A percentile compares a stretch with the other conserved stretches of the same genome.
Evolutionary conservation across 1,139 yeast species (phyloP).

Genomic region (Yarrowia galli): DNA sequence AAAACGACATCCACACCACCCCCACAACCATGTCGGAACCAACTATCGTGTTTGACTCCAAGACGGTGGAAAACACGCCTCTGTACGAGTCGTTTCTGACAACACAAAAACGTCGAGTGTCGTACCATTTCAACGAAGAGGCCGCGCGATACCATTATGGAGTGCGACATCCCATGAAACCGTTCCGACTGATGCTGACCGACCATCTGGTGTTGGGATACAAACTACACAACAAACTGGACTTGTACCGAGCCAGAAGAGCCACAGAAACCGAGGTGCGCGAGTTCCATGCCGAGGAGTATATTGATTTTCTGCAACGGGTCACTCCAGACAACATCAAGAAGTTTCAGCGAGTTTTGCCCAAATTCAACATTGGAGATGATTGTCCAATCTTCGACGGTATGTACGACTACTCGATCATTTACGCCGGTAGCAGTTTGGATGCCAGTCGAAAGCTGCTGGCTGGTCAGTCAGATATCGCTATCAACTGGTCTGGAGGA

Average conservation of each 20-base stretch:
- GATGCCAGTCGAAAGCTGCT: constrained; percentile 90
- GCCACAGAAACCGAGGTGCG: constrained; percentile 82
- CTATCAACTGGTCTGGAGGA: constrained; percentile 98
- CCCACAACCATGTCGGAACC: constrained; percentile 12
- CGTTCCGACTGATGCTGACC: constrained; percentile 92
- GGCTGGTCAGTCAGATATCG: constrained; percentile 88
- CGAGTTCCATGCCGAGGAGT: constrained; percentile 87
- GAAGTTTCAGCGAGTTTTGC: constrained; percentile 64
- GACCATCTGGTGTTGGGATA: constrained; percentile 89
- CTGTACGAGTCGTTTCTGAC: constrained; percentile 56
- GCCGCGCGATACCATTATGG: constrained; percentile 88
- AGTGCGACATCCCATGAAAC: constrained; percentile 96
- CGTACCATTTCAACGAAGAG: constrained; percentile 87
- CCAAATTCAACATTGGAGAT: constrained; percentile 91
- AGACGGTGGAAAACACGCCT: constrained; percentile 66
- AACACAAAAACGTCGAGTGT: constrained; percentile 59
- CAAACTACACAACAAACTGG: constrained; percentile 89
- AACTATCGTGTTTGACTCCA: constrained; percentile 56
- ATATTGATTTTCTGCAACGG: constrained; percentile 73
- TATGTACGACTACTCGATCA: constrained; percentile 81
- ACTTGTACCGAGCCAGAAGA: constrained; percentile 77
- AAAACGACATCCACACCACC: neutral
- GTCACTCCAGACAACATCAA: constrained; percentile 83
- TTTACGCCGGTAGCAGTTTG: constrained; percentile 90
- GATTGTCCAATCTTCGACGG: constrained; percentile 99